Evolutionary conservation across 139 green algal genomes (phyloP), one percentile per base, ranked within the genome.

Genomic region (Chloropicon primus): DNA sequence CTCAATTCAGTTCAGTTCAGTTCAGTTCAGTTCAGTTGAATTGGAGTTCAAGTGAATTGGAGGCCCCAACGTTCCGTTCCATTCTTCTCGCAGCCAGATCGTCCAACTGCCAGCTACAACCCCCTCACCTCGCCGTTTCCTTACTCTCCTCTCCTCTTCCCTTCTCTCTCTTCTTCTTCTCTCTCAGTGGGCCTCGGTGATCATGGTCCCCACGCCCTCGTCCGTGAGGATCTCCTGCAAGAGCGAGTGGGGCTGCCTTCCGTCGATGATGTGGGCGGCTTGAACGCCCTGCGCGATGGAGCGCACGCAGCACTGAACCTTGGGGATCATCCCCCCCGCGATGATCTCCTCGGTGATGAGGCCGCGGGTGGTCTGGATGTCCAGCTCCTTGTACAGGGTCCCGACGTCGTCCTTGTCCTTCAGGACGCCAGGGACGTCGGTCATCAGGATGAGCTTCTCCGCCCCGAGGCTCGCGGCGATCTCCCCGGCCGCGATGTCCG

Each of bases 381-480:
- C 87, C 25, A 97, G 87, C 28, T 80, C 72, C 0, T 80, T 27
- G 76, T 90, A 91, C 81, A 94, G 92, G 73, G 92, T 95, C 28
- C 54, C 26, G 0, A 90, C 73, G 81, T 97, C 93, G 77, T 97
- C 86, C 84, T 96, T 96, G 85, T 98, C 88, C 1, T 80, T 80
- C 84, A 97, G 80, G 78, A 98, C 91, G 1, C 94, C 93, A 0
- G 92, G 88, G 75, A 97, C 93, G 80, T 98, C 93, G 22, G 95
- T 99, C 95, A 99, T 99, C 41, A 99, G 88, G 76, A 99, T 96
- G 1, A 99, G 91, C 90, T 99, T 99, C 88, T 99, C 95, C 0
- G 95, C 95, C 28, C 89, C 80, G 54, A 99, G 83, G 0, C 91
- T 86, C 2, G 93, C 94, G 0, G 94, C 94, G 74, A 97, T 92